Percentiles rank a stretch among this genome's conserved stretches.
These are phyloP conservation scores for Dictyostelium firmibasis DNA, from an alignment of 78 protist genomes.

Conservation along the genomic window DNA sequence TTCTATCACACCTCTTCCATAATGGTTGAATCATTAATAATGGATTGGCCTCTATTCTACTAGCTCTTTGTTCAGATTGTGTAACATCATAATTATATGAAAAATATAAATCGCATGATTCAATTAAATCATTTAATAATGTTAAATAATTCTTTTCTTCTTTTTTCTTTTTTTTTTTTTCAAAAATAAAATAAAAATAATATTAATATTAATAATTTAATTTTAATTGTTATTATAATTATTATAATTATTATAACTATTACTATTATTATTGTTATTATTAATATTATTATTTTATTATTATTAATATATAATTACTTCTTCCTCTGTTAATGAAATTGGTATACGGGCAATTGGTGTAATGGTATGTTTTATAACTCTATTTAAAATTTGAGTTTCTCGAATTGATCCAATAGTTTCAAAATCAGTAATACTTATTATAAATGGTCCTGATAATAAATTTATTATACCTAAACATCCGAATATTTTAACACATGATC, in stretches of 20 bases:
- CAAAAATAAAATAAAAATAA: neutral
- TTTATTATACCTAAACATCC: constrained; percentile 70
- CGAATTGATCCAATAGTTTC: constrained; percentile 41
- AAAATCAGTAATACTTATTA: constrained; percentile 41
- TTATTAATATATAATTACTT: constrained; percentile 28
- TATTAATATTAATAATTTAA: neutral
- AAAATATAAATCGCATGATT: constrained; percentile 73
- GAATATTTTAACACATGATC: constrained; percentile 29
- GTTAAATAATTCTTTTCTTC: constrained; percentile 75
- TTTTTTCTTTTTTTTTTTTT: neutral
- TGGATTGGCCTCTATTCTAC: constrained; percentile 3
- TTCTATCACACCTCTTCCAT: constrained; percentile 47
- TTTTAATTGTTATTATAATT: neutral
- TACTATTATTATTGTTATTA: neutral
- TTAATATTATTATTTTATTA: neutral
- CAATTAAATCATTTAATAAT: constrained; percentile 41
- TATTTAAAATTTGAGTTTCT: constrained; percentile 24
- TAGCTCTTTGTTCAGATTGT: constrained; percentile 55
- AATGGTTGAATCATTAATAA: neutral
- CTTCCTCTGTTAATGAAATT: constrained; percentile 47
- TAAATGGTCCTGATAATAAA: constrained; percentile 55
- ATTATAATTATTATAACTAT: neutral
- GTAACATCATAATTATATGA: constrained; percentile 75
- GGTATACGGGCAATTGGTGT: constrained; percentile 38
- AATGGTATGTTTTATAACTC: constrained; percentile 23